These are phyloP conservation scores for Elsinoe ampelina DNA, from an alignment of 2,329 filamentous ascomycete species.

Conservation along the genomic window DNA sequence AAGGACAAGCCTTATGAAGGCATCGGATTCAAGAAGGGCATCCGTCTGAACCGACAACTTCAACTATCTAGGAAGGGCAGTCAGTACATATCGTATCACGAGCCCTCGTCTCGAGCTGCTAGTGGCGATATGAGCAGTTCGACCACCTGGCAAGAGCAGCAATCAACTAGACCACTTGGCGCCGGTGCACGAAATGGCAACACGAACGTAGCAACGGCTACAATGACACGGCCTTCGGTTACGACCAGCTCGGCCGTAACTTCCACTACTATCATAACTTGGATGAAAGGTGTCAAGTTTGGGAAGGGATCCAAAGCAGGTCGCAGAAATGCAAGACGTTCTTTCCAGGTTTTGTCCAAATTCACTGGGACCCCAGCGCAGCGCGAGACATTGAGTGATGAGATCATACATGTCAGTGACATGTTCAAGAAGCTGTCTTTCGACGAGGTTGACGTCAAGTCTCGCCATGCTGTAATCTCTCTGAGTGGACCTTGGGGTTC, in stretches of 20 bases:
- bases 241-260: constrained; percentile 33
- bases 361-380: constrained; percentile 10
- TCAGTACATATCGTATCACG: constrained; percentile 73
- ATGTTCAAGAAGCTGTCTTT: constrained; percentile 53
- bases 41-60: constrained; percentile 53
- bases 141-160: neutral
- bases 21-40: constrained; percentile 66
- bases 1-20: constrained; percentile 54
- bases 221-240: constrained; percentile 4
- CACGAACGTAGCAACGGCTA: neutral
- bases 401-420: constrained; percentile 52
- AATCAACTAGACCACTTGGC: neutral
- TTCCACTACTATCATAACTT: constrained; percentile 49
- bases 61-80: constrained; percentile 76
- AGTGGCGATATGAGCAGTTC: neutral
- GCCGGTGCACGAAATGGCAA: neutral
- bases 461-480: constrained; percentile 46
- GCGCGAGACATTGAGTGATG: constrained; percentile 48
- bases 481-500: constrained; percentile 53
- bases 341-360: constrained; percentile 14
- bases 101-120: constrained; percentile 46
- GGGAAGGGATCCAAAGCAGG: constrained; percentile 29
- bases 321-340: constrained; percentile 9
- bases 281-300: constrained; percentile 58
- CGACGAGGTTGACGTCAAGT: constrained; percentile 48